Percentiles rank a stretch among this genome's conserved stretches.
phyloP scores from a whole-genome alignment of 1,139 yeast species.

The Suhomyces taliae region DNA sequence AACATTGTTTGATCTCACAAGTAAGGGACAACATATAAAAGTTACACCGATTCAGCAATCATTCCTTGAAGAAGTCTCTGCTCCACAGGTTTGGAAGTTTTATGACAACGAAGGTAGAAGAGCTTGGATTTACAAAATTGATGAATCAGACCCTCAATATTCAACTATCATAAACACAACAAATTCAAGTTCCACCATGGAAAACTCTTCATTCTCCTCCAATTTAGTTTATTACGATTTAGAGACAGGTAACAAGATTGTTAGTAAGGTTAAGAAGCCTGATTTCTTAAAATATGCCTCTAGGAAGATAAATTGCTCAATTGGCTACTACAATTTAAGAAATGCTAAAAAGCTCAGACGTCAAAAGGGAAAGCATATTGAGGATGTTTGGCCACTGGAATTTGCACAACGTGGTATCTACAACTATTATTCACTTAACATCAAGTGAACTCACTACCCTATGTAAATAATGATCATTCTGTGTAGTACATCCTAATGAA shows the following conservation, averaged over 20 bases:
- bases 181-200: conserved; percentile 2
- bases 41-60: conserved; percentile 31
- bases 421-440: conserved; percentile 61
- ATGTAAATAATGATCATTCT: not conserved
- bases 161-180: conserved; percentile 29
- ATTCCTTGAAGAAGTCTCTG: conserved; percentile 23
- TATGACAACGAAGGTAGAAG: conserved; percentile 70
- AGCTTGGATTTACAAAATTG: conserved; percentile 73
- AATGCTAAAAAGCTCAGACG: conserved; percentile 23
- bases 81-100: conserved; percentile 51
- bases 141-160: conserved; percentile 33
- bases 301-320: conserved; percentile 58
- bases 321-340: conserved; percentile 49
- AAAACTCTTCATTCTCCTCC: conserved; percentile 11
- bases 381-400: conserved; percentile 64
- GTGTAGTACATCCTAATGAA: not conserved
- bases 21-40: conserved; percentile 39
- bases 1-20: conserved; percentile 41
- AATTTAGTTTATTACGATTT: conserved; percentile 58
- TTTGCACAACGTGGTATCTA: conserved; percentile 69
- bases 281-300: conserved; percentile 62
- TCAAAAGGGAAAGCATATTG: conserved; percentile 28
- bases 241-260: conserved; percentile 65
- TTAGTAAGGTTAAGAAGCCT: conserved; percentile 56
- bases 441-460: conserved; percentile 23